Conservation (phyloP, 176 grass and related monocot species). For the Rhynchospora pubera region DNA sequence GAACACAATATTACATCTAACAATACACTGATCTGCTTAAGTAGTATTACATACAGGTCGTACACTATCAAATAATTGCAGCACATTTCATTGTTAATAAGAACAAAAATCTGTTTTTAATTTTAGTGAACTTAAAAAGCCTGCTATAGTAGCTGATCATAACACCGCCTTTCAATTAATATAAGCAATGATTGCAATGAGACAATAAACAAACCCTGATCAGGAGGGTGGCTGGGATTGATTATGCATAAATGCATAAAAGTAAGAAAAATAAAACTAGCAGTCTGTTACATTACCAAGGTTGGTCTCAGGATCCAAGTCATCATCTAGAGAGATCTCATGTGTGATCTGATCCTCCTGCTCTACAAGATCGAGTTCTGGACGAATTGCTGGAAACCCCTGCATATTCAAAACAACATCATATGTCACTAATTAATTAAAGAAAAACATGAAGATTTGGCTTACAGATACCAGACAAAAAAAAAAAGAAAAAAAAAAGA, state of each 20-base stretch:
- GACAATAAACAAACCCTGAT: background rate
- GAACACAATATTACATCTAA: background rate
- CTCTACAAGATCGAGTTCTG: conserved; percentile 92
- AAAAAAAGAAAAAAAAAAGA: background rate
- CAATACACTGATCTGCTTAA: background rate
- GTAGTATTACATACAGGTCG: background rate
- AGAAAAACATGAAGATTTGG: background rate
- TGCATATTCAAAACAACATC: conserved; percentile 30
- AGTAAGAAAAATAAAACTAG: conserved; percentile 16
- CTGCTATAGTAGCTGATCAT: background rate
- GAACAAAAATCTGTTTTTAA: background rate
- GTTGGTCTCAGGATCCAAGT: conserved; percentile 78
- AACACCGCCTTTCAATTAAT: conserved; percentile 2
- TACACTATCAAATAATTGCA: background rate
- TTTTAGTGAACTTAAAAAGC: conserved; percentile 2
- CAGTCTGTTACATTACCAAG: conserved; percentile 39
- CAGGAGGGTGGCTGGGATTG: background rate
- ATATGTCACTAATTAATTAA: background rate
- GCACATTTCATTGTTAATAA: background rate
- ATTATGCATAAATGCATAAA: background rate
- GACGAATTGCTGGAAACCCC: conserved; percentile 87
- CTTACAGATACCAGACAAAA: background rate
- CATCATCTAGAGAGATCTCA: conserved; percentile 80
- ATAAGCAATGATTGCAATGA: background rate
- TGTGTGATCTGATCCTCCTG: conserved; percentile 94